phyloP scores from a whole-genome alignment of 495 filamentous ascomycete species.

The Sabuloglossum arenarium region DNA sequence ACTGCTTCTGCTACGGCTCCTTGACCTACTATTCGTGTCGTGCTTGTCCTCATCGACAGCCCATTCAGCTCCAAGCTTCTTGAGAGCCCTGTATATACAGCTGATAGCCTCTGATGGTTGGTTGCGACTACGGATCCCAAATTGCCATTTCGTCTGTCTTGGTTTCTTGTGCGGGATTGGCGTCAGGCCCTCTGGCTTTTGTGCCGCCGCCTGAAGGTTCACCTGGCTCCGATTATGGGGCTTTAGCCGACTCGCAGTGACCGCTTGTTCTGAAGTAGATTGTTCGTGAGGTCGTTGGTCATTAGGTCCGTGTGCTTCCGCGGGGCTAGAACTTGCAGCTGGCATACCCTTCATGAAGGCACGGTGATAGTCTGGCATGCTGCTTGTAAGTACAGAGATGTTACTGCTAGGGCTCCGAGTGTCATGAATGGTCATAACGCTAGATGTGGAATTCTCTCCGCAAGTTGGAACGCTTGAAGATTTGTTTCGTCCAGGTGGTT shows the following conservation, averaged over 20 bases:
- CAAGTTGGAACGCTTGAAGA: neutral
- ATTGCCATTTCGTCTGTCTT: slow-evolving; percentile 77
- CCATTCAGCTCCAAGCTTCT: slow-evolving; percentile 78
- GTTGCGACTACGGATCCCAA: slow-evolving; percentile 86
- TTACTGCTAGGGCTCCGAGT: slow-evolving; percentile 29
- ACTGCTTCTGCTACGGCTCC: neutral
- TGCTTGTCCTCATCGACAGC: slow-evolving; percentile 13
- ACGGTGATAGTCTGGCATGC: slow-evolving; percentile 70
- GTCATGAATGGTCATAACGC: neutral
- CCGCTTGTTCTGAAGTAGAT: slow-evolving; percentile 53
- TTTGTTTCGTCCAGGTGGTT: slow-evolving; percentile 4
- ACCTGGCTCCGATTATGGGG: slow-evolving; percentile 45
- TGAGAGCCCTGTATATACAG: slow-evolving; percentile 79
- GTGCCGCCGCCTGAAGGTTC: slow-evolving; percentile 36
- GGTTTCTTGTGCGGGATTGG: slow-evolving; percentile 32
- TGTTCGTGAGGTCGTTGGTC: slow-evolving; percentile 12
- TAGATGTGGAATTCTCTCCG: neutral
- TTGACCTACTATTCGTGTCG: neutral
- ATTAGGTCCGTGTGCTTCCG: slow-evolving; percentile 8
- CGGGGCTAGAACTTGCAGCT: neutral
- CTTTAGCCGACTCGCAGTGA: slow-evolving; percentile 52
- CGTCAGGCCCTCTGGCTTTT: slow-evolving; percentile 25
- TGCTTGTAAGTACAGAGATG: slow-evolving; percentile 76
- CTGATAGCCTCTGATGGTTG: slow-evolving; percentile 81
- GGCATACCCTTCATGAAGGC: slow-evolving; percentile 60